These are phyloP conservation scores for Chlorophyllum brunneum DNA, from an alignment of 768 basidiomycete genomes.

Conservation along the genomic window DNA sequence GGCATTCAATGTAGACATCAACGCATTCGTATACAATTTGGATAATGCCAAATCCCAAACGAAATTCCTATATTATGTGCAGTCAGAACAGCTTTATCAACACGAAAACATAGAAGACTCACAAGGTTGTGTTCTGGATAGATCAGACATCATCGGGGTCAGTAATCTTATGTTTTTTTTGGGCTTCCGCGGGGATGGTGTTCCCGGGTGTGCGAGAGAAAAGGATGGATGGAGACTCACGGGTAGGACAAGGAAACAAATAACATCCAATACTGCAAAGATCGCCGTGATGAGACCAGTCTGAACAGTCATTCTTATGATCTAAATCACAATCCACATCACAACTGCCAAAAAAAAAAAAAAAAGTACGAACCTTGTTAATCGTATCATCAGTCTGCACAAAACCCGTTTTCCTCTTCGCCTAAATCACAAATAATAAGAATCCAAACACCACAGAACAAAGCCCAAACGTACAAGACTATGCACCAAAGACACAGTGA, in stretches of 20 bases:
- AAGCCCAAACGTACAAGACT: slow-evolving; percentile 32
- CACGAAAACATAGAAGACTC: slow-evolving; percentile 17
- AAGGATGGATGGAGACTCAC: slow-evolving; percentile 18
- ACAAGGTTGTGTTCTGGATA: slow-evolving; percentile 39
- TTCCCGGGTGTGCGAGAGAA: too few species aligned
- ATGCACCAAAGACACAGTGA: slow-evolving; percentile 37
- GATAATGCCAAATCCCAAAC: slow-evolving; percentile 45
- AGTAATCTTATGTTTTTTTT: background rate
- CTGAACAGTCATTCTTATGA: slow-evolving; percentile 24
- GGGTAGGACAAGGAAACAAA: slow-evolving; percentile 24
- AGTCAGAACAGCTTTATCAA: background rate
- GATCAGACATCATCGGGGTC: background rate
- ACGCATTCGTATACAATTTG: slow-evolving; percentile 45
- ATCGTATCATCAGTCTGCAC: slow-evolving; percentile 30
- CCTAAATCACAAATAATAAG: slow-evolving; percentile 21
- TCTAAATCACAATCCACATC: background rate
- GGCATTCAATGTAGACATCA: slow-evolving; percentile 46
- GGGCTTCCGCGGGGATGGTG: too few species aligned
- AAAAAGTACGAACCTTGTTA: slow-evolving; percentile 20
- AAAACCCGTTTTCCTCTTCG: slow-evolving; percentile 31
- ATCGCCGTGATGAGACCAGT: slow-evolving; percentile 26
- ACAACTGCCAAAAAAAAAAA: background rate
- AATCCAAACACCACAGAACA: background rate
- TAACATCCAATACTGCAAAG: slow-evolving; percentile 26
- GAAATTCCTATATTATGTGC: slow-evolving; percentile 33